Conservation (phyloP, 1,284 basidiomycete species). For the Leccinum cinnamomeum region DNA sequence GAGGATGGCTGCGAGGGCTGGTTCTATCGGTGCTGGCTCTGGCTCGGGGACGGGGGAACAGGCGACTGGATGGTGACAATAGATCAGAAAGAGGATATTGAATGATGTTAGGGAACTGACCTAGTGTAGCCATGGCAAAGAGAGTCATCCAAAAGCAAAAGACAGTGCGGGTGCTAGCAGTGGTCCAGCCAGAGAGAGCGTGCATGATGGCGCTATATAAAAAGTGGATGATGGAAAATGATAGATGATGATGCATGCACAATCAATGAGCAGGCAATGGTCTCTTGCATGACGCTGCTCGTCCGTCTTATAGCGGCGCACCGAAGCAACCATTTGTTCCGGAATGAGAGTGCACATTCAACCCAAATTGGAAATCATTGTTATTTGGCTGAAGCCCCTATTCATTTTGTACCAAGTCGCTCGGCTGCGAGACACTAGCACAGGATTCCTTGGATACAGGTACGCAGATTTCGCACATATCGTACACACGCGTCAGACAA, state of each 20-base stretch:
- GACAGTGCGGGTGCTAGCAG: conserved; percentile 10
- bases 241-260: conserved; percentile 13
- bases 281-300: not conserved
- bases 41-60: conserved; percentile 26
- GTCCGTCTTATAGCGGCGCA: conserved; percentile 14
- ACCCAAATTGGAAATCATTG: conserved; percentile 23
- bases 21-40: conserved; percentile 26
- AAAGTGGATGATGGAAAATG: not conserved
- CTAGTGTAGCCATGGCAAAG: conserved; percentile 22
- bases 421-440: not conserved
- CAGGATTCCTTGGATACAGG: not conserved
- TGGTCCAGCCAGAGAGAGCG: not conserved
- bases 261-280: conserved; percentile 26
- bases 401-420: conserved; percentile 9
- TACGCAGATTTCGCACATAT: conserved; percentile 4
- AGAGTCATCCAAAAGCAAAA: conserved; percentile 25
- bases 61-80: conserved; percentile 9
- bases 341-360: conserved; percentile 15
- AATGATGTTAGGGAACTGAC: conserved; percentile 7
- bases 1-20: conserved; percentile 16
- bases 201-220: conserved; percentile 15
- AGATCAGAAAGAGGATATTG: not conserved
- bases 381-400: not conserved
- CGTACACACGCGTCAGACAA: conserved; percentile 5
- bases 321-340: not conserved